Base-by-base conservation (phyloP, 1,139 yeast genomes). In the Diutina sp. region DNA sequence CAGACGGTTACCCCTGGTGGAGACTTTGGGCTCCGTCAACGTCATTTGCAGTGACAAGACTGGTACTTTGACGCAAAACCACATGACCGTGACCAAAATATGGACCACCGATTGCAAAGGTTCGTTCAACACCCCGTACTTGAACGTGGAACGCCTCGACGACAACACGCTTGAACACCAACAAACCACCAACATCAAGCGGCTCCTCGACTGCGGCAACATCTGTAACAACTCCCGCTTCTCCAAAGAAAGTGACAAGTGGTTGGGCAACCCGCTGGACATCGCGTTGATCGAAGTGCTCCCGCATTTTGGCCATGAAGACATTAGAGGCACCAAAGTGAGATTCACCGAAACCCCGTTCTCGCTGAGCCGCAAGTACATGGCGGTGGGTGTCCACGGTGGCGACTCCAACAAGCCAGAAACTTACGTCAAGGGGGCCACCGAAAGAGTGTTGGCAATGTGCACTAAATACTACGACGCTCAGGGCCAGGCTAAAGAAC, bases 31-130 rank as follows among this genome's bases (percentile, higher is more conserved):
- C 4, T 87, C 95, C 55, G 98, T 91, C 53, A 90, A 90, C 66
- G 97, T 91, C 47, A 90, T 91, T 63, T 91, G 98, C 68, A 84
- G 95, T 25, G 98, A 91, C 72, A 91, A 91, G 66, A 91, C 98
- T 1, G 98, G 98, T 60, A 93, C 98, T 2, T 77, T 91, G 62
- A 93, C 99, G 30, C 89, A 88, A 70, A 93, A 93, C 69, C 95
- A 87, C 67, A 90, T 93, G 95, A 87, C 97, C 3, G 90, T 89
- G 9, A 86, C 93, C 35, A 87, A 88, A 63, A 65, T 89, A 18
- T 91, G 97, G 96, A 77, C 96, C 14, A 74, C 83, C 52, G 91
- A 82, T 61, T 85, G 85, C 82, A 76, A 79, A 29, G 78, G 79
- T n/a, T 75, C 77, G 50, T 73, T 76, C 59, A 72, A 73, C 59